phyloP scores from a whole-genome alignment of 345 rosid species.

The Lepidium africanum region DNA sequence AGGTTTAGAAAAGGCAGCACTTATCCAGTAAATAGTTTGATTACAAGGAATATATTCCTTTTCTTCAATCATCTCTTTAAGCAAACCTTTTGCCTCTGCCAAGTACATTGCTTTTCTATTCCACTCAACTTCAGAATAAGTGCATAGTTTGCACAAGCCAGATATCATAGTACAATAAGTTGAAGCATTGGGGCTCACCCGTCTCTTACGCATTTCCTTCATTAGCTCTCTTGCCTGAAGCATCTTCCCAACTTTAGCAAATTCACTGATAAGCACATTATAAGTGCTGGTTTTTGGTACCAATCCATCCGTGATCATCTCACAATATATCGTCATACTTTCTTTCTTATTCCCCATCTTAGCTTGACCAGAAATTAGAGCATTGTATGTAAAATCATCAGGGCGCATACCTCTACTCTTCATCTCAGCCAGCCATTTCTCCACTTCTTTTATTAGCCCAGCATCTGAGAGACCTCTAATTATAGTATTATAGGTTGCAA shows the following conservation, averaged over 20 bases:
- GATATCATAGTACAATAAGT: constrained; percentile 67
- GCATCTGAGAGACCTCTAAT: constrained; percentile 49
- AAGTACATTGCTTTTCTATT: constrained; percentile 36
- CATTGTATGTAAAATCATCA: constrained; percentile 56
- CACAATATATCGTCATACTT: constrained; percentile 53
- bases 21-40: constrained; percentile 49
- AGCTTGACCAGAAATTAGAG: constrained; percentile 57
- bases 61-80: constrained; percentile 63
- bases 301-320: constrained; percentile 70
- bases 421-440: constrained; percentile 50
- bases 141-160: constrained; percentile 62
- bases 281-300: constrained; percentile 71
- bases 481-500: constrained; percentile 61
- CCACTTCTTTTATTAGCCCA: constrained; percentile 42
- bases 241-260: constrained; percentile 67
- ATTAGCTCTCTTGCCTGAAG: constrained; percentile 66
- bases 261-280: constrained; percentile 59
- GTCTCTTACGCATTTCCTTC: constrained; percentile 67
- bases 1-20: constrained; percentile 53
- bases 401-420: constrained; percentile 50
- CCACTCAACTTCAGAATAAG: constrained; percentile 43
- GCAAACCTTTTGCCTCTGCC: constrained; percentile 51
- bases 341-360: constrained; percentile 66
- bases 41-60: constrained; percentile 57
- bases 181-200: constrained; percentile 51